Evolutionary conservation across 2,329 filamentous ascomycete genomes (phyloP), one percentile per base, ranked within the genome.

Genomic region (Exophiala calicioides): DNA sequence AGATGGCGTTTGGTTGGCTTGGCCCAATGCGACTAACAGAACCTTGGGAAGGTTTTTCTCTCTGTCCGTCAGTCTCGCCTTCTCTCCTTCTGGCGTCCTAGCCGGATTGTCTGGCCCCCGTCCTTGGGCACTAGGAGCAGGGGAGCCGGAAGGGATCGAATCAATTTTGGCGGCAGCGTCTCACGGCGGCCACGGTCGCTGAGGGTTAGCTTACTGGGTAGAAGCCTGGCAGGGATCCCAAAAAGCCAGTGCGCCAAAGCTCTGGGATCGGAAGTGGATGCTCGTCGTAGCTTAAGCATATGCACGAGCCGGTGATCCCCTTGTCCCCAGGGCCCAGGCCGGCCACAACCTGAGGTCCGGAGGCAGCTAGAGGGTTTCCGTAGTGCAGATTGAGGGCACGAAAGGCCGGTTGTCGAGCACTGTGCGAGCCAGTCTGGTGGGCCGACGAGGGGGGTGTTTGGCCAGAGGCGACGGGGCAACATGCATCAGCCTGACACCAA

Each of bases 11-110:
- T 29, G n/a, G 15, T 44, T 41, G 37, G 23, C 38, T 49, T 52
- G 38, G 48, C 44, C 38, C 32, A 44, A 50, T 29, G 44, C 50
- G 52, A 52, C 44, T 49, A 51, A 44, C 37, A 39, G 31, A 23
- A 38, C 23, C 36, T 24, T 44, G 33, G 32, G 30, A 43, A 41
- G 24, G 26, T 26, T 42, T 39, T 49, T 42, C 39, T 38, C 31
- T 29, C n/a, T 15, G 5, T 13, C 30, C 12, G 24, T 27, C 12
- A 27, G 7, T 27, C 12, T 27, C 24, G 24, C 16, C 19, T 41
- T 31, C 27, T 19, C 24, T 19, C 24, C 26, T 3, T 16, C 37
- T 24, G n/a, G n/a, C n/a, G n/a, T n/a, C 30, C 31, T 39, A 24
- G 33, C 32, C 19, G 32, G 44, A 23, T 29, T 31, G 30, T 29